These are phyloP conservation scores for Mycena leptocephala DNA, from an alignment of 768 basidiomycete genomes.

Conservation along the genomic window DNA sequence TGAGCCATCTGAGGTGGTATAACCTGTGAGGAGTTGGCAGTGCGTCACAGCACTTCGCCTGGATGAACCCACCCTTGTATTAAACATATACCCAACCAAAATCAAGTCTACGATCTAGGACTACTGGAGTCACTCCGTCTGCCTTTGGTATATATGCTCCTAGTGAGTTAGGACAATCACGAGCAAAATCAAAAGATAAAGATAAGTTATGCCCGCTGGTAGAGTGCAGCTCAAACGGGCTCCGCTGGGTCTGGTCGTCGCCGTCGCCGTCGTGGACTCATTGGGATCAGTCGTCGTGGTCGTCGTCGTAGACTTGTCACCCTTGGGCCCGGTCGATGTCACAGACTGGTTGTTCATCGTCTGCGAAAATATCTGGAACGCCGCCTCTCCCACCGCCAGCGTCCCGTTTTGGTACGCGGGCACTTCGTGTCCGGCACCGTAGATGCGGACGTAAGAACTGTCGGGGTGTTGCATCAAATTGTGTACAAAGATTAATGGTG, in stretches of 20 bases:
- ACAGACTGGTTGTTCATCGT: slow-evolving; percentile 15
- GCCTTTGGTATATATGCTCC: slow-evolving; percentile 5
- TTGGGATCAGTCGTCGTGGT: slow-evolving; percentile 5
- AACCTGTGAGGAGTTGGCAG: too few species aligned
- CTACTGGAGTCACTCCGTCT: slow-evolving; percentile 12
- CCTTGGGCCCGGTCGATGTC: slow-evolving; percentile 15
- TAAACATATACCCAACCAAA: too few species aligned
- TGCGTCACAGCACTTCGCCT: too few species aligned
- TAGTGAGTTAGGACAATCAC: slow-evolving; percentile 12
- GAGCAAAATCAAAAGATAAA: slow-evolving; percentile 16
- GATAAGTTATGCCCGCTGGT: slow-evolving; percentile 11
- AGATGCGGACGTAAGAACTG: slow-evolving; percentile 57
- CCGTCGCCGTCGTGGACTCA: slow-evolving; percentile 16
- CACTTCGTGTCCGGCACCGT: slow-evolving; percentile 47
- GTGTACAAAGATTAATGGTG: background rate
- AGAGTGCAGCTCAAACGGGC: slow-evolving; percentile 13
- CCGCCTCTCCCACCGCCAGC: slow-evolving; percentile 20
- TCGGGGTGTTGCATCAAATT: background rate
- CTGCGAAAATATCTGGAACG: slow-evolving; percentile 21
- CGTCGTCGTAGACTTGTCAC: slow-evolving; percentile 18
- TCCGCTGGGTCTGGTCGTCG: slow-evolving; percentile 13
- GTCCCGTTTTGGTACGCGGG: slow-evolving; percentile 42
- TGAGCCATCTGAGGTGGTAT: too few species aligned
- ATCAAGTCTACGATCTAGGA: background rate
- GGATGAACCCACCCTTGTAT: too few species aligned